Evolutionary conservation across 768 basidiomycete species (phyloP), one percentile per base, ranked within the genome.

Genomic region (Calvatia gigantea): DNA sequence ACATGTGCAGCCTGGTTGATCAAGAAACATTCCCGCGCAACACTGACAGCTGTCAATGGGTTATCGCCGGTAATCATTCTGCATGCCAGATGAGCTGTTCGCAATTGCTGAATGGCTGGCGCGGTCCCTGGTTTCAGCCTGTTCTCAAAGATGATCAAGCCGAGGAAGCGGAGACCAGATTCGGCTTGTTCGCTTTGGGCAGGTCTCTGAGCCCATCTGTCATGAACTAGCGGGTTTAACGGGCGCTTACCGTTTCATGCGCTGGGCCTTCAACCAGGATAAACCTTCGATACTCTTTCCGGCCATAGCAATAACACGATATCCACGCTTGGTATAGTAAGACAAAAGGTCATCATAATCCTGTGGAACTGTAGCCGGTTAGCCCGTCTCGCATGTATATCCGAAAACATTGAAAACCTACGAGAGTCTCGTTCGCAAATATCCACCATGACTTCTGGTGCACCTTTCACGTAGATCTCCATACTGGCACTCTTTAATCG

Each of bases 1-100:
- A 98, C 87, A 64, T 95, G 87, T 0, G 89, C 90, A 15, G 91
- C 87, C 60, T 91, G 90, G 58, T 84, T 89, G 62, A 98, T 86
- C 53, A 99, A 73, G 38, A 82, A 83, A 61, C 96, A 98, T 72
- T 99, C 97, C 56, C 95, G 77, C 1, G 94, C 97, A 33, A 99
- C 96, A 61, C 94, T 97, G 63, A 98, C 90, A 4, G 96, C 97
- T 5, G 97, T 99, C 37, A 97, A 76, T 29, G 94, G 87, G 60
- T 99, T 99, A 66, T 99, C 97, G 8, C 97, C 97, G 0, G 97
- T 99, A 48, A 97, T 95, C 97, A 99, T 98, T 60, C 95, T 80
- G 64, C 93, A 95, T 17, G 93, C 90, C 33, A 99, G 73, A 72
- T 98, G 94, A 1, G 97, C 97, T 1, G 81, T 78, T 50, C 94